These are phyloP conservation scores for Eucalyptus microcorys DNA, from an alignment of 345 rosid species.

Conservation along the genomic window DNA sequence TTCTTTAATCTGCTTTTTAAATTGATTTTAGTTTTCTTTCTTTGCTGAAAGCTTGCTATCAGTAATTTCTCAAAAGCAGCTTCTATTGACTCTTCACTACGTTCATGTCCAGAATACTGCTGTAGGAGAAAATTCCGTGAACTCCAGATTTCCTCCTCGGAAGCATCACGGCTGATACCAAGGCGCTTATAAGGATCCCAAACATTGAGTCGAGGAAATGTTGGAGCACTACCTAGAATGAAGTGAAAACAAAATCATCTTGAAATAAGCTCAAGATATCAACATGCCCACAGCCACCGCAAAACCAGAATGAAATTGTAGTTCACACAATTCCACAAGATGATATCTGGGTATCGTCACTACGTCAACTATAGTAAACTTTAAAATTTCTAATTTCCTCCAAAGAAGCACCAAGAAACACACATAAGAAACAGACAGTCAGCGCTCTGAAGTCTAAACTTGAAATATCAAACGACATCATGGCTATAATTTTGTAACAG, in stretches of 20 bases:
- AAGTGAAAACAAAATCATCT: background rate
- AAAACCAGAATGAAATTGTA: background rate
- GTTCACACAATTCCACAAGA: background rate
- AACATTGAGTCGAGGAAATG: slow-evolving; percentile 57
- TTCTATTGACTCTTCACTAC: slow-evolving; percentile 88
- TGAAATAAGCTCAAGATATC: background rate
- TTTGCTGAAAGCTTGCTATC: slow-evolving; percentile 59
- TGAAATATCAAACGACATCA: background rate
- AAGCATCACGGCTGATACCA: slow-evolving; percentile 68
- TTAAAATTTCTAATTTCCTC: background rate
- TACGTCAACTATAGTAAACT: background rate
- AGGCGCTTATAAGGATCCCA: slow-evolving; percentile 93
- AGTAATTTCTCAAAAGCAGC: slow-evolving; percentile 92
- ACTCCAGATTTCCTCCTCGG: slow-evolving; percentile 95
- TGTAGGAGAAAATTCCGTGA: slow-evolving; percentile 88
- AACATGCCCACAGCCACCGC: background rate
- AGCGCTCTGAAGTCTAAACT: background rate
- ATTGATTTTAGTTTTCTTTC: slow-evolving; percentile 86
- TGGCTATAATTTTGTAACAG: background rate
- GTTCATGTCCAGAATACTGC: slow-evolving; percentile 86
- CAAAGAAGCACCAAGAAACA: background rate
- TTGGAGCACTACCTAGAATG: slow-evolving; percentile 44
- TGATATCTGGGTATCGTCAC: background rate
- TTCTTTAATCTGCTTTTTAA: slow-evolving; percentile 75
- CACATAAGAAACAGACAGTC: background rate